phyloP scores from a whole-genome alignment of 345 rosid genomes.

The Dipteronia dyeriana region DNA sequence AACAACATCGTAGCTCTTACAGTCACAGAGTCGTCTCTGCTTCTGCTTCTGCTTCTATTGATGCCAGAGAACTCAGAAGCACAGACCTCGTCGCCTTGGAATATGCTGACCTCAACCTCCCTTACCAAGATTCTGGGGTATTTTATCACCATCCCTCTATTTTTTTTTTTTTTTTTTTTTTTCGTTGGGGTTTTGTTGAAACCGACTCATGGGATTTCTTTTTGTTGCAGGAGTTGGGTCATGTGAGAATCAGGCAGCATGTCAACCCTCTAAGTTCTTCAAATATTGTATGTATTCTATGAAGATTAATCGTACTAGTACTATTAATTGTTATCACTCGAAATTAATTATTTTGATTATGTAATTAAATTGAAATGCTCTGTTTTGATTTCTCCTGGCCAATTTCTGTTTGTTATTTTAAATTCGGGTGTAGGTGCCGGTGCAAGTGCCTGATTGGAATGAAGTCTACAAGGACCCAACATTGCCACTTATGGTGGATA shows the following conservation, averaged over 20 bases:
- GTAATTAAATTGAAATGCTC: background rate
- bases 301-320: background rate
- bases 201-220: background rate
- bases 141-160: background rate
- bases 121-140: slow-evolving; percentile 58
- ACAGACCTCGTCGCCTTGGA: slow-evolving; percentile 70
- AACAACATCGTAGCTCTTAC: slow-evolving; percentile 6
- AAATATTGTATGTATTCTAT: slow-evolving; percentile 52
- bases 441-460: slow-evolving; percentile 68
- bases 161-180: background rate
- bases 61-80: slow-evolving; percentile 42
- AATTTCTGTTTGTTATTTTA: background rate
- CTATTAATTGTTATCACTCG: too few relatives aligned
- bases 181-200: background rate
- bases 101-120: slow-evolving; percentile 77
- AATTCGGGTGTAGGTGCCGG: slow-evolving; percentile 51
- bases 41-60: slow-evolving; percentile 27
- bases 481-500: slow-evolving; percentile 89
- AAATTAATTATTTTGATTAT: background rate
- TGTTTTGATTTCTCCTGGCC: background rate
- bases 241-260: slow-evolving; percentile 86
- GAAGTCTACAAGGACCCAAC: slow-evolving; percentile 74
- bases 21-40: slow-evolving; percentile 11
- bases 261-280: slow-evolving; percentile 91
- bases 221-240: slow-evolving; percentile 67